phyloP scores from a whole-genome alignment of 2,329 filamentous ascomycete genomes.

The Thelonectria olida region DNA sequence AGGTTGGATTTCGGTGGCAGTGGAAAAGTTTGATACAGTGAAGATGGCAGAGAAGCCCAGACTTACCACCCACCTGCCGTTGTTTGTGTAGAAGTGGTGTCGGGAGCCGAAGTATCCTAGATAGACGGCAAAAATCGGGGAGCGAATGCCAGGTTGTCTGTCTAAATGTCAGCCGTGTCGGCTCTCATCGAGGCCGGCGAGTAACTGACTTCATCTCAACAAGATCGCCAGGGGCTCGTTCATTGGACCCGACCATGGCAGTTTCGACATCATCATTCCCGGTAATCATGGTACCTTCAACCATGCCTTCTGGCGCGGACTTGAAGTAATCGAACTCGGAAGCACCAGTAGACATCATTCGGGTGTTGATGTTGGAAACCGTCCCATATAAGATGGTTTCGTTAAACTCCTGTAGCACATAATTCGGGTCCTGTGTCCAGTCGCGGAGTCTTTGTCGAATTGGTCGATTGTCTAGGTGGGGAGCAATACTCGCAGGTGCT shows the following conservation, averaged over 20 bases:
- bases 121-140: constrained; percentile 61
- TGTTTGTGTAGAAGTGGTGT: constrained; percentile 64
- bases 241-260: constrained; percentile 37
- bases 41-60: constrained; percentile 57
- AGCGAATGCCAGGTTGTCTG: constrained; percentile 49
- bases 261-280: constrained; percentile 38
- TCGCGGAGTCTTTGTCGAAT: constrained; percentile 34
- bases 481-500: not conserved
- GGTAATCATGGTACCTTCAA: constrained; percentile 37
- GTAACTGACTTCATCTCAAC: constrained; percentile 56
- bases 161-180: constrained; percentile 19
- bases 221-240: constrained; percentile 56
- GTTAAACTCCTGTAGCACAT: constrained; percentile 20
- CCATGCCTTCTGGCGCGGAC: constrained; percentile 33
- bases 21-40: constrained; percentile 58
- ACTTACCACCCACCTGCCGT: constrained; percentile 59
- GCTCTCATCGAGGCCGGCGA: not conserved
- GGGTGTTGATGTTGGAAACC: constrained; percentile 44
- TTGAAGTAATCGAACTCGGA: constrained; percentile 44
- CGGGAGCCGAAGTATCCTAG: constrained; percentile 60
- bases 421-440: constrained; percentile 26
- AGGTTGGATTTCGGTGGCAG: constrained; percentile 51
- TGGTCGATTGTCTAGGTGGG: constrained; percentile 20
- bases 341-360: constrained; percentile 46
- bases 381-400: constrained; percentile 39